Evolutionary conservation across 305 asterid genomes (phyloP).

Genomic region (Fraxinus velutina): DNA sequence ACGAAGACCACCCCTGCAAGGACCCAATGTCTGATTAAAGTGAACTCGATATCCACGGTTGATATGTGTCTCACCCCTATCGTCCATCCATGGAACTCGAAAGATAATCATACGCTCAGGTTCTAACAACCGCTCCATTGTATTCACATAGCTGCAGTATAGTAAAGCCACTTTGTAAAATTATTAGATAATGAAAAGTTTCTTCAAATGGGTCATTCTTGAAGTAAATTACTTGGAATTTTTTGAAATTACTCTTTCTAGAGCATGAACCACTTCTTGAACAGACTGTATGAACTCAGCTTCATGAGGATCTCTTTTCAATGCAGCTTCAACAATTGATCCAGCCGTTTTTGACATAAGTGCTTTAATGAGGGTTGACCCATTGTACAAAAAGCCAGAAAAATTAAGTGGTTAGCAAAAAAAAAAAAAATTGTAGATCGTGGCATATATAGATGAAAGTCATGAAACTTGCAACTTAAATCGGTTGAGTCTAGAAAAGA

Average conservation of each 20-base stretch:
- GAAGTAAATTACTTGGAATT: constrained; percentile 62
- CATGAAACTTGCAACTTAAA: neutral
- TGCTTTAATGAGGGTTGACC: constrained; percentile 53
- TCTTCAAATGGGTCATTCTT: constrained; percentile 7
- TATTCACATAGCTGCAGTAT: constrained; percentile 71
- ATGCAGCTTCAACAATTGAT: constrained; percentile 91
- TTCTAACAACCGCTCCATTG: constrained; percentile 92
- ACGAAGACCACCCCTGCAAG: constrained; percentile 97
- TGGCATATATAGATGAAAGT: neutral
- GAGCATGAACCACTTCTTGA: constrained; percentile 92
- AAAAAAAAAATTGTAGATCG: neutral
- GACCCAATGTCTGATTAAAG: constrained; percentile 94
- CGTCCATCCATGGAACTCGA: constrained; percentile 97
- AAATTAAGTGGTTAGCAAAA: neutral
- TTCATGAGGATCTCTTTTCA: constrained; percentile 97
- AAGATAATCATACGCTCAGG: constrained; percentile 86
- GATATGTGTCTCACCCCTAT: constrained; percentile 84
- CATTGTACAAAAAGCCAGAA: constrained; percentile 28
- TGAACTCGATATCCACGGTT: constrained; percentile 93
- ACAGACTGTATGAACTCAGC: constrained; percentile 84
- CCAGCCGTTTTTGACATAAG: constrained; percentile 98
- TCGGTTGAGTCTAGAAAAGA: neutral
- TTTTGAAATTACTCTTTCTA: constrained; percentile 96
- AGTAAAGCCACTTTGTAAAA: constrained; percentile 23
- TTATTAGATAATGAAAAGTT: constrained; percentile 8